Evolutionary conservation across 2,329 filamentous ascomycete genomes (phyloP).

Genomic region (Daldinia sp.): DNA sequence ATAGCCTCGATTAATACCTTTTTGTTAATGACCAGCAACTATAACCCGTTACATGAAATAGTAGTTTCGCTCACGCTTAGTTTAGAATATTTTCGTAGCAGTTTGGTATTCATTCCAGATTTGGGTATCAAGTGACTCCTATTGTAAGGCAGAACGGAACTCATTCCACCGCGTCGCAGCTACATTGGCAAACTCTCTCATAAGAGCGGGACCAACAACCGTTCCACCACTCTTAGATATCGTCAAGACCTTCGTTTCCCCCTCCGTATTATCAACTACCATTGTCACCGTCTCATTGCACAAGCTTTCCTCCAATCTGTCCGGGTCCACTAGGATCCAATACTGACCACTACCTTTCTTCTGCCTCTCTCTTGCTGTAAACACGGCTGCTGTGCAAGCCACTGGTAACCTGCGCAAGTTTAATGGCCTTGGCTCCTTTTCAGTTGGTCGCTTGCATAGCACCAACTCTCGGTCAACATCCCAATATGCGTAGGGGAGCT

Average conservation of each 20-base stretch:
- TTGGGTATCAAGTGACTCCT: slow-evolving; percentile 40
- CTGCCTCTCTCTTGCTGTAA: slow-evolving; percentile 72
- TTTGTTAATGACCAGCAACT: too few species aligned
- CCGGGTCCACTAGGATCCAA: slow-evolving; percentile 90
- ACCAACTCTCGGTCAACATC: slow-evolving; percentile 84
- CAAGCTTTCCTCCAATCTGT: slow-evolving; percentile 87
- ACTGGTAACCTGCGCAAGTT: slow-evolving; percentile 76
- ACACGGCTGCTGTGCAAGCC: slow-evolving; percentile 82
- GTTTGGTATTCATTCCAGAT: slow-evolving; percentile 21
- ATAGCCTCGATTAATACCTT: too few species aligned
- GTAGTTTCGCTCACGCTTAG: background rate
- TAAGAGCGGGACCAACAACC: slow-evolving; percentile 71
- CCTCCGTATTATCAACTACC: slow-evolving; percentile 75
- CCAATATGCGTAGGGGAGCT: slow-evolving; percentile 83
- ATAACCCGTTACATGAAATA: background rate
- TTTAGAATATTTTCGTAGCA: background rate
- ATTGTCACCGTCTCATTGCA: slow-evolving; percentile 87
- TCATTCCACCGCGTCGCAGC: slow-evolving; percentile 75
- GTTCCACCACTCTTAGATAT: slow-evolving; percentile 89
- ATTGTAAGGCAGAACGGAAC: slow-evolving; percentile 52
- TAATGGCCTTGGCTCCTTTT: slow-evolving; percentile 65
- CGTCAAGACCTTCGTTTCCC: slow-evolving; percentile 69
- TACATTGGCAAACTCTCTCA: slow-evolving; percentile 69
- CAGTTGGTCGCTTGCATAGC: slow-evolving; percentile 69
- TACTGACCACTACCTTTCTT: slow-evolving; percentile 60